Conservation (phyloP, 495 filamentous ascomycete species). For the Xylaria nigripes region DNA sequence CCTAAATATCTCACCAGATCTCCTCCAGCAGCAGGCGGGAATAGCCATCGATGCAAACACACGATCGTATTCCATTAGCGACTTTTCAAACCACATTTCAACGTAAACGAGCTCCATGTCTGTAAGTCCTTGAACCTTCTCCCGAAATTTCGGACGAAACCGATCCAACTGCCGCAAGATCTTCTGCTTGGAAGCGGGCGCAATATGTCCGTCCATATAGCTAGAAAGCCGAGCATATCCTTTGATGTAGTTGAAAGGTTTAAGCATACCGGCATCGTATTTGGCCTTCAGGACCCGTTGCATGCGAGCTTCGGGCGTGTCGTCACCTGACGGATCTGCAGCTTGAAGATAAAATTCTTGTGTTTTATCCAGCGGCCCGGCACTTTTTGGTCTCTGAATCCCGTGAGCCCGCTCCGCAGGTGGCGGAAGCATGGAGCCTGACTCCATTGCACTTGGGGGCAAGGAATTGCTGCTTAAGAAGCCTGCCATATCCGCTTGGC, state of each 20-base stretch:
- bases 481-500: conserved; percentile 26
- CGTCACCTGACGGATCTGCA: conserved; percentile 86
- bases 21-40: conserved; percentile 93
- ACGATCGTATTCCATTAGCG: conserved; percentile 92
- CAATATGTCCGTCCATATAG: conserved; percentile 86
- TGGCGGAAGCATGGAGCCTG: conserved; percentile 37
- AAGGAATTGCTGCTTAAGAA: conserved; percentile 30
- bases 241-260: conserved; percentile 96
- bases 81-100: conserved; percentile 97
- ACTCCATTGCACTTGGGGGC: conserved; percentile 32
- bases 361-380: conserved; percentile 66
- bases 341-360: conserved; percentile 96
- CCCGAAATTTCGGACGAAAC: conserved; percentile 91
- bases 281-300: conserved; percentile 91
- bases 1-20: conserved; percentile 94
- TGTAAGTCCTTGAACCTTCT: conserved; percentile 82
- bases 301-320: conserved; percentile 89
- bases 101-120: conserved; percentile 89
- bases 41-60: conserved; percentile 99
- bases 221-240: conserved; percentile 81
- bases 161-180: conserved; percentile 84
- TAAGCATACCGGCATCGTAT: conserved; percentile 85
- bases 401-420: conserved; percentile 45
- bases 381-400: conserved; percentile 51
- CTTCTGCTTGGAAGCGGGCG: conserved; percentile 68